phyloP scores from a whole-genome alignment of 192 early-diverging fungal species.

The Backusella parvicylindrica region DNA sequence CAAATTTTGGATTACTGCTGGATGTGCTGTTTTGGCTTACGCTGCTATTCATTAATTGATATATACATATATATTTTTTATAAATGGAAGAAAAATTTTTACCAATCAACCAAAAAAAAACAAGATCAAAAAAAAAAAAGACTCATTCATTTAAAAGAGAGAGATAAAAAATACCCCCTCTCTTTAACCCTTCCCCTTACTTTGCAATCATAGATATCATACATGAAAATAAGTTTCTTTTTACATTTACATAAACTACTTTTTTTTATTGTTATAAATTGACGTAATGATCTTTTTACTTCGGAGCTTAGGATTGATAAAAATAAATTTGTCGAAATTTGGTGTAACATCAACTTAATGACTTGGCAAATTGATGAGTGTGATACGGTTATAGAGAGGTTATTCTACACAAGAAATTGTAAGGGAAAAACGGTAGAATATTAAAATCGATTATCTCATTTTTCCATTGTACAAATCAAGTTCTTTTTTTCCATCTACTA shows the following conservation, averaged over 20 bases:
- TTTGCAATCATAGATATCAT: conserved; percentile 5
- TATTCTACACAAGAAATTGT: background rate
- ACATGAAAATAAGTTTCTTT: conserved; percentile 1
- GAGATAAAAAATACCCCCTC: background rate
- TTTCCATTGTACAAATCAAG: background rate
- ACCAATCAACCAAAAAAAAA: background rate
- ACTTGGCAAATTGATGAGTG: background rate
- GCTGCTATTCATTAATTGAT: conserved; percentile 5
- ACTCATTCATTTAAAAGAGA: background rate
- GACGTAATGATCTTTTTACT: background rate
- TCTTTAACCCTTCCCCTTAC: conserved; percentile 3
- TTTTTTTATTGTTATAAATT: conserved; percentile 6
- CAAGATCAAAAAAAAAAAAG: background rate
- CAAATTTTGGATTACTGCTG: background rate
- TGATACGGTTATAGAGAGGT: background rate
- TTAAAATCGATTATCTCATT: background rate
- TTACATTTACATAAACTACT: background rate
- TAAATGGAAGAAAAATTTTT: background rate
- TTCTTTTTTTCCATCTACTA: background rate
- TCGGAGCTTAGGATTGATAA: background rate
- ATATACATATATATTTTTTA: background rate
- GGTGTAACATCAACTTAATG: background rate
- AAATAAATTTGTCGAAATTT: conserved; percentile 5
- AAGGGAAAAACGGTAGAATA: conserved; percentile 1
- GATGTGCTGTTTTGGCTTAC: background rate